Base-by-base conservation (phyloP, 371 early-diverging fungal species). In the Choanephora cucurbitarum region DNA sequence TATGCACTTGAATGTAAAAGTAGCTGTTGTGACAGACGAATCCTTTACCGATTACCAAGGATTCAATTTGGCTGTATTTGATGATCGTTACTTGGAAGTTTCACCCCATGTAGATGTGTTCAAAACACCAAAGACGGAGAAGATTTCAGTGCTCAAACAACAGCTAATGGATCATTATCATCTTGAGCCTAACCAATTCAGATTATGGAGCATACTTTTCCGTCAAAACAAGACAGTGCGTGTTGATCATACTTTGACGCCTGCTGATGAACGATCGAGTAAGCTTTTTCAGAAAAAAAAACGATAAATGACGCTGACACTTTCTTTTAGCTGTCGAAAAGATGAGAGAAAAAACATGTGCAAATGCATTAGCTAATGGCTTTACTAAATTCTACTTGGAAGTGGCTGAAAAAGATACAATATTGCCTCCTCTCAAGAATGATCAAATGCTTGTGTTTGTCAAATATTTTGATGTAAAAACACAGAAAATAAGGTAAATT, bases 201-300 rank as follows among this genome's bases (percentile, higher is more conserved):
- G 95, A 32, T 67, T 98, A 47, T 98, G 98, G 98, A 72, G 70
- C 0, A 71, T 97, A 45, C 80, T 87, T 5, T 79, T 79, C 13
- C 87, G 97, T 11, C 85, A 90, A 63, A 96, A 96, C 76, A 86
- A 89, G 61, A 94, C 94, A 0, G 64, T 88, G 13, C 81, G 98
- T 23, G 91, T 92, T 1, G 95, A 94, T 60, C 49, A 70, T 22
- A 83, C 85, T 10, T 68, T 94, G 31, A 61, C 69, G 1, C 58
- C 73, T 1, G 39, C 66, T 1, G 75, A 80, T 14, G 67, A 70
- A 28, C 66, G 64, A 37, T 37, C 49, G 28, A 56, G 87, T 86
- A 79, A 70, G 80, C 63, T 24, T 11, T 19, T 22, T 19, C 9
- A 8, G 1, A 39, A 14, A 15, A 23, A 5, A 6, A 3, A 40